Evolutionary conservation across 352 stramenopile species (phyloP).

Genomic region (Peronosclerospora sorghi): DNA sequence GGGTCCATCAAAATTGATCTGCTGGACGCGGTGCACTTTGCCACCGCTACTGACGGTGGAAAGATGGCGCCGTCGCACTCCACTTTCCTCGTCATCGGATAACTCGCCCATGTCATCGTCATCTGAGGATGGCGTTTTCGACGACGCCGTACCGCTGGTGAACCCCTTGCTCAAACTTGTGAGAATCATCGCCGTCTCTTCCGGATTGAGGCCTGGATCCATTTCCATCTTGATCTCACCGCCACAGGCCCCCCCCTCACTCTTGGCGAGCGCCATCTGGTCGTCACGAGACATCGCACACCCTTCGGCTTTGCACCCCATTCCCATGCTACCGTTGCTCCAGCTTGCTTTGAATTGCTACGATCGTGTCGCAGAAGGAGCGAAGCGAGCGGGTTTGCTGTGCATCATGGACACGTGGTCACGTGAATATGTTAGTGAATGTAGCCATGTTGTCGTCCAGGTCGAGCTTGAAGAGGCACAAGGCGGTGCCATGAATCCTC

Average conservation of each 20-base stretch:
- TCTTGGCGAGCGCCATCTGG: slow-evolving; percentile 8
- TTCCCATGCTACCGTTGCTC: slow-evolving; percentile 34
- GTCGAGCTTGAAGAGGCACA: background rate
- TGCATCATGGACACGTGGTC: slow-evolving; percentile 4
- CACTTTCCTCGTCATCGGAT: slow-evolving; percentile 31
- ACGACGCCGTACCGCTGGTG: slow-evolving; percentile 4
- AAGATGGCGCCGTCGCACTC: slow-evolving; percentile 11
- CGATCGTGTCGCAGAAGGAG: background rate
- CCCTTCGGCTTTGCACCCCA: slow-evolving; percentile 53
- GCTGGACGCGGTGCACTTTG: slow-evolving; percentile 46
- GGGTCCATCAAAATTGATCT: slow-evolving; percentile 65
- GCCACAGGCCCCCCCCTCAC: background rate
- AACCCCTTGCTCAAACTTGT: slow-evolving; percentile 68
- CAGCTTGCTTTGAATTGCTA: slow-evolving; percentile 20
- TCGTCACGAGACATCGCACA: slow-evolving; percentile 16
- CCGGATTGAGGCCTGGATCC: slow-evolving; percentile 33
- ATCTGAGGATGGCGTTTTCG: slow-evolving; percentile 20
- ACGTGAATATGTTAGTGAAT: background rate
- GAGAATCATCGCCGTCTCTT: slow-evolving; percentile 82
- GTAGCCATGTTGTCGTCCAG: background rate
- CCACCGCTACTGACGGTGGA: slow-evolving; percentile 2
- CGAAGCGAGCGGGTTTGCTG: background rate
- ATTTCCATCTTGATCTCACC: slow-evolving; percentile 4
- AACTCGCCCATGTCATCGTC: slow-evolving; percentile 43
- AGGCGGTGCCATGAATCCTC: background rate